Evolutionary conservation across 2,329 filamentous ascomycete genomes (phyloP), one percentile per base, ranked within the genome.

Genomic region (Fusarium falciforme): DNA sequence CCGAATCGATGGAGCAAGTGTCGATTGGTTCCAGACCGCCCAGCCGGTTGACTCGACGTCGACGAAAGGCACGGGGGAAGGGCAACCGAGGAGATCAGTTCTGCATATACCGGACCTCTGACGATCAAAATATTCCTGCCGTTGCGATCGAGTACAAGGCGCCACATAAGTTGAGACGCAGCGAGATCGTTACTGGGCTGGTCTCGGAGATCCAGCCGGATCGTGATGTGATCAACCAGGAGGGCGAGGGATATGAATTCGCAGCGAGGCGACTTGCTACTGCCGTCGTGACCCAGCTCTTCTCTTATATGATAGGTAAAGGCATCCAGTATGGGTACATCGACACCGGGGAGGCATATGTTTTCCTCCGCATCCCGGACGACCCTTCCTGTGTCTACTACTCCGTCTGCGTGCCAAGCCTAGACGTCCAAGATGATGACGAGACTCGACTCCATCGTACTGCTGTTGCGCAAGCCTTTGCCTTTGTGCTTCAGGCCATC

Each of bases 161-260:
- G 22, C 47, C 25, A 17, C 5, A 54, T 31, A 31, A 54, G 47
- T 54, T 54, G 17, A 31, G 17, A 17, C 47, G 27, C 25, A 9
- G 7, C 25, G 47, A n/a, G 47, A 31, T 54, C 27, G 11, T n/a
- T 7, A 29, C 16, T 2, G 10, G 44, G 11, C 3, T n/a, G 7
- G 17, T 10, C 25, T 29, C 47, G 0, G 47, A 54, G 3, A 31
- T 54, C 25, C 27, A 20, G 27, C 47, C 47, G 6, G 47, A 82
- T 35, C 73, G 72, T 7, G 76, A 81, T 33, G 67, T 81, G 20
- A 80, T 85, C 66, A 78, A 83, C 67, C 49, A 80, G 63, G 72
- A 82, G 6, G 78, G 78, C 17, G 54, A 82, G 7, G 78, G 66
- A 42, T 82, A 80, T 36, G 54, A 20, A 12, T 83, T 83, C 22